These are phyloP conservation scores for Suillus lakei DNA, from an alignment of 768 basidiomycete species.

Conservation along the genomic window DNA sequence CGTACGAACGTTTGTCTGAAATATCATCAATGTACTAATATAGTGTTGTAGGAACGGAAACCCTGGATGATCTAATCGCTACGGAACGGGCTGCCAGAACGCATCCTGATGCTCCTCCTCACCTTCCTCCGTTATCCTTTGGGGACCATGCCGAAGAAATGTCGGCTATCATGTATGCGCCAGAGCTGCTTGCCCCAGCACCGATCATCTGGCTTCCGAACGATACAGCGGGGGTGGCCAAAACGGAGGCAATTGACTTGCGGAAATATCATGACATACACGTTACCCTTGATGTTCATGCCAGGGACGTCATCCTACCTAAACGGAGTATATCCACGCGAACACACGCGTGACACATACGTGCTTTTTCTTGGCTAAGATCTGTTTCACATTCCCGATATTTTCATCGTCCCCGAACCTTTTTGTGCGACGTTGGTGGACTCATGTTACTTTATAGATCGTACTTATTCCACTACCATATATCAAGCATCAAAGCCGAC, in stretches of 20 bases:
- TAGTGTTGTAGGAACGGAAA: constrained; percentile 62
- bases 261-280: constrained; percentile 73
- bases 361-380: constrained; percentile 1
- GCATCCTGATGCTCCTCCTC: constrained; percentile 78
- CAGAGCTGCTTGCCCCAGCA: constrained; percentile 76
- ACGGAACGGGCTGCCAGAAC: constrained; percentile 81
- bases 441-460: constrained; percentile 9
- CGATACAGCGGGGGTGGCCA: constrained; percentile 73
- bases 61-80: constrained; percentile 78
- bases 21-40: constrained; percentile 8
- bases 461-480: constrained; percentile 12
- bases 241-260: constrained; percentile 77
- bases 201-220: constrained; percentile 89
- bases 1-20: constrained; percentile 47
- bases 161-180: constrained; percentile 79
- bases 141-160: constrained; percentile 79
- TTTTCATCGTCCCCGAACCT: background rate
- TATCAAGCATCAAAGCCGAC: background rate
- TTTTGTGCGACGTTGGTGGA: background rate
- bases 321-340: constrained; percentile 17
- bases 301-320: constrained; percentile 54
- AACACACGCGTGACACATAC: constrained; percentile 1
- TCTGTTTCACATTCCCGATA: background rate
- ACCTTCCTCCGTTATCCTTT: constrained; percentile 69
- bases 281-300: constrained; percentile 71